Evolutionary conservation across 2,329 filamentous ascomycete species (phyloP), one percentile per base, ranked within the genome.

Genomic region (Lachnellula suecica): DNA sequence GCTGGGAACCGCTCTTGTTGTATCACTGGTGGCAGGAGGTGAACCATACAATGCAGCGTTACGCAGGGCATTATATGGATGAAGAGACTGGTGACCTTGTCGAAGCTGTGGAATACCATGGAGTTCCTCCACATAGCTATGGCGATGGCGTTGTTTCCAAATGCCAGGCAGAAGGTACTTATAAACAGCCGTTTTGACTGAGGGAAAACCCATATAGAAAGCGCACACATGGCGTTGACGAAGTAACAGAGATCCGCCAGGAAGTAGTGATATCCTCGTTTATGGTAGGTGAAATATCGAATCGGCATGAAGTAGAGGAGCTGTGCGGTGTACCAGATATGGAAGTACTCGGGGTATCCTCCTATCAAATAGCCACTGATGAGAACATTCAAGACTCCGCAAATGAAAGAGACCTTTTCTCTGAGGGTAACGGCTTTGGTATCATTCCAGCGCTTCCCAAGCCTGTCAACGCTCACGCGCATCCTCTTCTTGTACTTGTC

Each of bases 61-160:
- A 89, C 93, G 60, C 92, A 96, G 1, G 94, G 94, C 93, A 99
- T 99, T 65, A 99, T 96, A 71, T 99, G 94, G 62, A 99, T 97
- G 74, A 99, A 99, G n/a, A 99, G 79, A 69, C 84, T 87, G 56
- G 92, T 95, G 56, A 97, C 91, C 72, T 99, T 99, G 78, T 99
- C 94, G 72, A 99, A 85, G 67, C 91, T 96, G 76, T 99, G 94
- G 71, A 99, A 99, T 43, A 99, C 94, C 66, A 99, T 82, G 27
- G 92, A 97, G 70, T 99, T 99, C 59, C 94, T 85, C 94, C 94
- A 99, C 92, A 99, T 94, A 68, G 94, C 91, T 69, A 99, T 97
- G 11, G 94, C 94, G 43, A 97, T 85, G 19, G 94, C 94, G 68
- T 99, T 99, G 72, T 99, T 99, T 58, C 94, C 94, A 67, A 90